Percentiles rank a stretch among this genome's conserved stretches.
phyloP scores from a whole-genome alignment of 2,329 filamentous ascomycete genomes.

The Alternaria sp. region DNA sequence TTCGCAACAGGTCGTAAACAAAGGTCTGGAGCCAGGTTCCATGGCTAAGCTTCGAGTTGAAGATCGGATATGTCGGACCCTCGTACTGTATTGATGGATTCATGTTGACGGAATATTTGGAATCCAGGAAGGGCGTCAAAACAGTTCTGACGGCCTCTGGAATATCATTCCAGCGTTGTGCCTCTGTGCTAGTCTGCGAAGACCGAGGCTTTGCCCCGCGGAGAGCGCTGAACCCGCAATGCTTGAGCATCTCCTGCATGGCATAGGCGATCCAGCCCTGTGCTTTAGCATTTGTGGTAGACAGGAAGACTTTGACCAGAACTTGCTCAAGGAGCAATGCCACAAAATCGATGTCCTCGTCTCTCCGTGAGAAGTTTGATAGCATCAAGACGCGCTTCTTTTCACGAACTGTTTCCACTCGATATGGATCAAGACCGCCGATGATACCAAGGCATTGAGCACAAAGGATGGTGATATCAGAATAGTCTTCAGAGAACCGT shows the following conservation, averaged over 20 bases:
- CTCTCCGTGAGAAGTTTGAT: slow-evolving; percentile 80
- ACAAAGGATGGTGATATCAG: slow-evolving; percentile 74
- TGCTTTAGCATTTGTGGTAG: slow-evolving; percentile 83
- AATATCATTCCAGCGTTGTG: slow-evolving; percentile 78
- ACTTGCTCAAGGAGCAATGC: slow-evolving; percentile 86
- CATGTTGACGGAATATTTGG: slow-evolving; percentile 74
- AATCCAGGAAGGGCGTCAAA: slow-evolving; percentile 86
- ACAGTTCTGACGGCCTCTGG: slow-evolving; percentile 81
- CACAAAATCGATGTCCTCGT: slow-evolving; percentile 85
- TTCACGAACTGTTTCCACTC: slow-evolving; percentile 80
- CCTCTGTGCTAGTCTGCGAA: slow-evolving; percentile 65
- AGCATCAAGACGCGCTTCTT: slow-evolving; percentile 85
- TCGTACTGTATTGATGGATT: slow-evolving; percentile 41
- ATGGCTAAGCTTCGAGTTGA: slow-evolving; percentile 72
- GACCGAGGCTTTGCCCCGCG: slow-evolving; percentile 61
- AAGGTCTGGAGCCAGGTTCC: slow-evolving; percentile 82
- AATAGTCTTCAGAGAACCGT: slow-evolving; percentile 74
- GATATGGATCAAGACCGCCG: slow-evolving; percentile 90
- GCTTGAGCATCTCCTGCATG: slow-evolving; percentile 88
- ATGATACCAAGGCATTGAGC: slow-evolving; percentile 86
- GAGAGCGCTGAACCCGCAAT: slow-evolving; percentile 73
- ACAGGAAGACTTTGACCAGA: slow-evolving; percentile 89
- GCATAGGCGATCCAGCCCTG: slow-evolving; percentile 93
- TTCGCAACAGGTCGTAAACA: slow-evolving; percentile 81
- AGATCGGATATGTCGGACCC: slow-evolving; percentile 74